A percentile compares a stretch with the other conserved stretches of the same genome.
These are phyloP conservation scores for Fusarium pseudograminearum DNA, from an alignment of 2,329 filamentous ascomycete species.

Conservation along the genomic window DNA sequence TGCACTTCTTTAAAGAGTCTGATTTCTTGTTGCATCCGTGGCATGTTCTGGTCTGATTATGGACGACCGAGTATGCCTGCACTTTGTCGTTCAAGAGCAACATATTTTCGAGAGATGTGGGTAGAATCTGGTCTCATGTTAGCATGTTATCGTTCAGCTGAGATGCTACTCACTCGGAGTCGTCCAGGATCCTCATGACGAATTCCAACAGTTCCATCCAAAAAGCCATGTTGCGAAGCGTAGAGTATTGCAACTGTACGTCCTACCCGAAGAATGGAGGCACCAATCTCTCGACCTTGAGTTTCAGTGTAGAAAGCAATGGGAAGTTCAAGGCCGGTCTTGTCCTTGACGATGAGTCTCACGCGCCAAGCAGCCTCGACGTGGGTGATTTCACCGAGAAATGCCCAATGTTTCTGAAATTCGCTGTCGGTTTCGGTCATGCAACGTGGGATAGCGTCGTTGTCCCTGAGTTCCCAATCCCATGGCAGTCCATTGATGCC, in stretches of 20 bases:
- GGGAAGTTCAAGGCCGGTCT: not conserved
- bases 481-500: not conserved
- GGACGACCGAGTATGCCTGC: not conserved
- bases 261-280: not conserved
- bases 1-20: conserved; percentile 4
- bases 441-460: too few species aligned
- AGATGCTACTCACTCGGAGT: conserved; percentile 3
- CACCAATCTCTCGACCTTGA: not conserved
- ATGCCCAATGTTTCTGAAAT: conserved; percentile 24
- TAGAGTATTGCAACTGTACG: conserved; percentile 27
- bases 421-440: not conserved
- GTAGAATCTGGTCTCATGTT: conserved; percentile 2
- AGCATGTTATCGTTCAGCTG: rapidly evolving
- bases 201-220: conserved; percentile 1
- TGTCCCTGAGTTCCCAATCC: too few species aligned
- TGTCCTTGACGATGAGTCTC: conserved; percentile 21
- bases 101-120: conserved; percentile 4
- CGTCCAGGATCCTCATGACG: not conserved
- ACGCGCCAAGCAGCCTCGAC: not conserved
- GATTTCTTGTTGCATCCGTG: conserved; percentile 28
- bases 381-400: conserved; percentile 30
- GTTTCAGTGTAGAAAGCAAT: conserved; percentile 12
- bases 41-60: conserved; percentile 13
- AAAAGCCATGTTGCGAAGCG: not conserved
- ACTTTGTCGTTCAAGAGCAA: conserved; percentile 31